Evolutionary conservation across 1,284 basidiomycete genomes (phyloP), one percentile per base, ranked within the genome.

Genomic region (Cryptococcus depauperatus): DNA sequence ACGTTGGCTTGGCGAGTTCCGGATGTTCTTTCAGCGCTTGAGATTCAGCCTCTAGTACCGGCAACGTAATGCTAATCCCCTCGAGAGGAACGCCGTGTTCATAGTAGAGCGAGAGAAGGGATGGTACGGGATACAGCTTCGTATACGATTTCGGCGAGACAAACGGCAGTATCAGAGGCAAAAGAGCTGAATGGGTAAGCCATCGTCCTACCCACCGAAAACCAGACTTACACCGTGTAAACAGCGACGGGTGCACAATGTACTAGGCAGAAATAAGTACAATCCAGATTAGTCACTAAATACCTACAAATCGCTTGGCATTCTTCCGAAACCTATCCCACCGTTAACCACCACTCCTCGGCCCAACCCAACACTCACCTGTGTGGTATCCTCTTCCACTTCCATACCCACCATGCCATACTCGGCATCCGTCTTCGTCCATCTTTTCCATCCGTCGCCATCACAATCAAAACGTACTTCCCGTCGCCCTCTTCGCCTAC

Each of bases 121-220:
- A 62, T 2, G 57, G 49, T 0, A 61, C 34, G 9, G 55, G 55
- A 40, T 64, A 57, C 13, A 69, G 52, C 43, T 69, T 69, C 35
- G 51, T 33, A 29, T 61, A 64, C 16, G 63, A 55, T 51, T 64
- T 66, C 9, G 64, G 64, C 4, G 66, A 69, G 4, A 67, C 30
- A 30, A 69, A 51, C 0, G 64, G 66, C 2, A 64, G 42, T 18
- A 66, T 38, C 40, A 66, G 40, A 3, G 62, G 56, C 4, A 66
- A 44, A 1, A 63, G 40, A 3, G 59, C 62, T 64, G 47, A 10
- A 26, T 22, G 26, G 27, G n/a, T 8, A 22, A 8, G 26, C 25
- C 9, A 30, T 33, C 13, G 9, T 16, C 33, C 21, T 23, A 21
- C 23, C 19, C n/a, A 18, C n/a, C 41, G 19, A 9, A 13, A 34